These are phyloP conservation scores for Starmerella powellii DNA, from an alignment of 805 yeast genomes.

Conservation along the genomic window DNA sequence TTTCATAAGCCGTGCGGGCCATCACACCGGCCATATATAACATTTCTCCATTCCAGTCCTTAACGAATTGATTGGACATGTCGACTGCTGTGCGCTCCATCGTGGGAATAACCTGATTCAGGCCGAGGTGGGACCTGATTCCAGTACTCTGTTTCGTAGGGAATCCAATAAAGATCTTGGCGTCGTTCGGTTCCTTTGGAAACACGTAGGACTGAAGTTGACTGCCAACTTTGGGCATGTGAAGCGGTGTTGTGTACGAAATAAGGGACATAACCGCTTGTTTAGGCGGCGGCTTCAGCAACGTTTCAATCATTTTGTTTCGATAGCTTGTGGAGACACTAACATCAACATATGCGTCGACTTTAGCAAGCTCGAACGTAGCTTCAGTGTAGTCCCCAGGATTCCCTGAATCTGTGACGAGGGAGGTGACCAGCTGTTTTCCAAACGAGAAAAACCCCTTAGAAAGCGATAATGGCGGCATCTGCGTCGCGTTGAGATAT, in stretches of 20 bases:
- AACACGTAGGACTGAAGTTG: constrained; percentile 30
- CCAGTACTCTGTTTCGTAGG: constrained; percentile 34
- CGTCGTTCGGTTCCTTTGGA: constrained; percentile 29
- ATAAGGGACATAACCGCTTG: constrained; percentile 29
- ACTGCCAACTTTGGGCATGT: neutral
- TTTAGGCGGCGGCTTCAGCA: constrained; percentile 33
- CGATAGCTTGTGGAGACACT: constrained; percentile 26
- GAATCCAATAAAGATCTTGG: constrained; percentile 33
- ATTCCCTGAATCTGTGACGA: constrained; percentile 24
- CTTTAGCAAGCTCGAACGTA: constrained; percentile 24
- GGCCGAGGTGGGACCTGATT: constrained; percentile 29
- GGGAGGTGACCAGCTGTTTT: constrained; percentile 23
- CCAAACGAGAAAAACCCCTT: constrained; percentile 27
- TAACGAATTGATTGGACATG: constrained; percentile 32
- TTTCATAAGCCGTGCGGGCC: constrained; percentile 29
- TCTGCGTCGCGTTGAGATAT: constrained; percentile 31
- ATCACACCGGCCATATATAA: constrained; percentile 31
- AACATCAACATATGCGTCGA: constrained; percentile 28
- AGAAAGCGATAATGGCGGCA: constrained; percentile 20
- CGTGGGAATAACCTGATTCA: constrained; percentile 34
- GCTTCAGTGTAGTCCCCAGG: constrained; percentile 28
- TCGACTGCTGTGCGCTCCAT: constrained; percentile 35
- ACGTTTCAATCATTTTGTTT: constrained; percentile 28
- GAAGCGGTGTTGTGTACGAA: constrained; percentile 1
- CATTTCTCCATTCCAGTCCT: constrained; percentile 33